Percentiles rank a stretch among this genome's conserved stretches.
Conservation (phyloP, 2,329 filamentous ascomycete species). For the Paraconiothyrium sp. region DNA sequence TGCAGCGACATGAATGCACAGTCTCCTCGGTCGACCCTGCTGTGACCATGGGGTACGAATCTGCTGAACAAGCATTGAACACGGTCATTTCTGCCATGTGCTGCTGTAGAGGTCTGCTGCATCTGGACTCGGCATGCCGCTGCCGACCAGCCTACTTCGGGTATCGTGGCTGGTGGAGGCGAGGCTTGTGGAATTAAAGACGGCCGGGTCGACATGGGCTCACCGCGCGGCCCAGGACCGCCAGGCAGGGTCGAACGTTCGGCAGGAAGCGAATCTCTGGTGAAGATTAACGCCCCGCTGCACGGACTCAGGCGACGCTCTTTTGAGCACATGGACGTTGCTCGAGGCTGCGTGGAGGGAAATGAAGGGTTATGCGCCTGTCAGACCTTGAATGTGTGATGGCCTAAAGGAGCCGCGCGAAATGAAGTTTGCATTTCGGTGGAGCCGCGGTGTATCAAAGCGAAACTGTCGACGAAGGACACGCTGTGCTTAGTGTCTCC, state of each 20-base stretch:
- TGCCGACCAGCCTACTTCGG: conserved; percentile 28
- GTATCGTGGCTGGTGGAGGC: conserved; percentile 37
- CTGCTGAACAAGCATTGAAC: conserved; percentile 12
- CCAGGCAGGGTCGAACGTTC: conserved; percentile 50
- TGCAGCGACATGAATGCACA: conserved; percentile 20
- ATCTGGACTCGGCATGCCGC: conserved; percentile 31
- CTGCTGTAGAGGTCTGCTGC: conserved; percentile 17
- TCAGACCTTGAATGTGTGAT: conserved; percentile 43
- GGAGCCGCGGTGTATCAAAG: conserved; percentile 46
- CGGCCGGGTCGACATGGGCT: conserved; percentile 26
- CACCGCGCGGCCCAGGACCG: conserved; percentile 29
- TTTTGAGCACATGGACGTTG: conserved; percentile 36
- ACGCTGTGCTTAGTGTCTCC: conserved; percentile 21
- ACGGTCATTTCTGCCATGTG: conserved; percentile 20
- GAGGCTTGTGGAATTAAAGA: conserved; percentile 36
- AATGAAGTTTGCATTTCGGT: conserved; percentile 46
- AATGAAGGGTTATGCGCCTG: conserved; percentile 50
- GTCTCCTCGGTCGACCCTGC: conserved; percentile 2
- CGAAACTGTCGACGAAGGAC: conserved; percentile 44
- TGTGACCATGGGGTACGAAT: conserved; percentile 15
- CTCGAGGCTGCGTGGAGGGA: conserved; percentile 43
- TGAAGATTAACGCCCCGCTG: conserved; percentile 47
- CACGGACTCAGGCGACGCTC: conserved; percentile 39
- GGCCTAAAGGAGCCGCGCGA: conserved; percentile 42
- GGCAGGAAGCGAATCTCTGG: conserved; percentile 49